Conservation (phyloP, 2,329 filamentous ascomycete species). For the Grosmannia serpens region DNA sequence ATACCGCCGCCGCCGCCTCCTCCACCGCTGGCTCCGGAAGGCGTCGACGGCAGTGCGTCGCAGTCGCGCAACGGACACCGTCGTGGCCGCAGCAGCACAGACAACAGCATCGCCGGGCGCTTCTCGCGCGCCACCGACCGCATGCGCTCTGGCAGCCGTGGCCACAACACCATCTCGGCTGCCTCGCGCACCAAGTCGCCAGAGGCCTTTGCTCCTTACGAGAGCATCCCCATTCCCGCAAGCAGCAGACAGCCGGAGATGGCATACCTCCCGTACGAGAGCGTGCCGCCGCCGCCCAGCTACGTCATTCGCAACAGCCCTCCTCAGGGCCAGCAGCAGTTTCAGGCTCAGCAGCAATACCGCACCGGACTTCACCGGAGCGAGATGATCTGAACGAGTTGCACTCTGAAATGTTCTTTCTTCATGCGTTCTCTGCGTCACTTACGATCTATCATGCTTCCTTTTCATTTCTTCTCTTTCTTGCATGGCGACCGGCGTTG, state of each 20-base stretch:
- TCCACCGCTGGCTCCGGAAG: conserved; percentile 21
- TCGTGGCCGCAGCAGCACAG: conserved; percentile 46
- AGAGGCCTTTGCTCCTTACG: conserved; percentile 23
- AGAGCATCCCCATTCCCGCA: conserved; percentile 22
- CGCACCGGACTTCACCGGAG: conserved; percentile 40
- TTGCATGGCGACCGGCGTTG: conserved; percentile 25
- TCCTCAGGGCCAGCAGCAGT: conserved; percentile 9
- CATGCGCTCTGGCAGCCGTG: conserved; percentile 48
- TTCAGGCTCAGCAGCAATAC: conserved; percentile 20
- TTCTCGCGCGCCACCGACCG: conserved; percentile 47
- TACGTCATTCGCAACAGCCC: conserved; percentile 21
- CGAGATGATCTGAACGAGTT: conserved; percentile 39
- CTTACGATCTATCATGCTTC: not conserved
- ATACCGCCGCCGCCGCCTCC: conserved; percentile 31
- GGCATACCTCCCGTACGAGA: conserved; percentile 29
- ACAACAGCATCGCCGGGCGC: conserved; percentile 38
- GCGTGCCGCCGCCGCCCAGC: conserved; percentile 24
- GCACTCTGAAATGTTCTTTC: not conserved
- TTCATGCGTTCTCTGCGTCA: not conserved
- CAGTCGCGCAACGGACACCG: conserved; percentile 32
- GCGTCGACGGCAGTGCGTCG: not conserved
- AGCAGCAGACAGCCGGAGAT: conserved; percentile 25
- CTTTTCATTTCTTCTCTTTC: conserved; percentile 11
- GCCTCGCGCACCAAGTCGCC: conserved; percentile 26
- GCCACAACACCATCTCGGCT: conserved; percentile 31